Evolutionary conservation across 768 basidiomycete genomes (phyloP).

Genomic region (Rhodosporidiobolus sp.): DNA sequence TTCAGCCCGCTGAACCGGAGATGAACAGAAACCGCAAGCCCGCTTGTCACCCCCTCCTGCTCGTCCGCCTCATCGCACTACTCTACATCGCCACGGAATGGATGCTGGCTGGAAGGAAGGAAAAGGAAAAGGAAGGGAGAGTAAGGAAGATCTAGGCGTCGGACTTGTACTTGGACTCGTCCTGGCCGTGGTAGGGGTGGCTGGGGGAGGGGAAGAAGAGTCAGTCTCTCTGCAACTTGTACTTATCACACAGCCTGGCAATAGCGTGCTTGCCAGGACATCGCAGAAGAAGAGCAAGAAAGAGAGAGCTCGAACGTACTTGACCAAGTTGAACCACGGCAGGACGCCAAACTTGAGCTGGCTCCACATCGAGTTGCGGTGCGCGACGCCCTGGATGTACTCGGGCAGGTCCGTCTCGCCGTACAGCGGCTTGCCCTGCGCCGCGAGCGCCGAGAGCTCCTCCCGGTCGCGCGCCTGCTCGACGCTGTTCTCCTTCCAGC

Average conservation of each 20-base stretch:
- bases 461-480: constrained; percentile 73
- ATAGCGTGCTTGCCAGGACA: background rate
- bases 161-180: constrained; percentile 42
- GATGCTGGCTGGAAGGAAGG: too few relatives aligned
- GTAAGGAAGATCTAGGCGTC: constrained; percentile 5
- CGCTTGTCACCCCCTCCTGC: too few relatives aligned
- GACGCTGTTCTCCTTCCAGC: constrained; percentile 78
- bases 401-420: constrained; percentile 74
- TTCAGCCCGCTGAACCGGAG: too few relatives aligned
- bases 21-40: too few relatives aligned
- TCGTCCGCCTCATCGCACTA: too few relatives aligned
- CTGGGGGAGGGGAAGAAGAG: background rate
- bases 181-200: constrained; percentile 44
- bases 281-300: background rate
- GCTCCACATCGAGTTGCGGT: constrained; percentile 85
- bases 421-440: constrained; percentile 78
- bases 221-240: too few relatives aligned
- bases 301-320: constrained; percentile 46
- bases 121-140: too few relatives aligned
- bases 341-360: constrained; percentile 76
- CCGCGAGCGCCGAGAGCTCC: constrained; percentile 71
- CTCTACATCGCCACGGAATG: too few relatives aligned
- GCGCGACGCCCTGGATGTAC: constrained; percentile 83
- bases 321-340: constrained; percentile 75
- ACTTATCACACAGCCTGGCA: too few relatives aligned